A percentile compares a stretch with the other conserved stretches of the same genome.
These are phyloP conservation scores for Oehlia diaphana DNA, from an alignment of 192 early-diverging fungal species.

Conservation along the genomic window DNA sequence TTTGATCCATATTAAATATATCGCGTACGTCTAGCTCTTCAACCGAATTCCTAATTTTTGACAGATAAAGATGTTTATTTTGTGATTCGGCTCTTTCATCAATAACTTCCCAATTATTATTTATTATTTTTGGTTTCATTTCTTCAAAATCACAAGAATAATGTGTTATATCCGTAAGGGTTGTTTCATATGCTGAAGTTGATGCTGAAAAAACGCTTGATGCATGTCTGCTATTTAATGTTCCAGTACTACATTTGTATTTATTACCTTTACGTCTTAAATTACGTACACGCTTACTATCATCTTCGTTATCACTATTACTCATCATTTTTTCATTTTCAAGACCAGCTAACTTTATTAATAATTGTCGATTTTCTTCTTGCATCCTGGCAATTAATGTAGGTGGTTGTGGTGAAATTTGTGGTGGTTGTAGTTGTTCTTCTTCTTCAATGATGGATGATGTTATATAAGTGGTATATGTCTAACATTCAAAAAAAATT, in stretches of 20 bases:
- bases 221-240: neutral
- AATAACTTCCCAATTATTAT: neutral
- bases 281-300: neutral
- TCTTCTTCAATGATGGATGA: neutral
- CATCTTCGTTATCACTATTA: slow-evolving; percentile 19
- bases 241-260: neutral
- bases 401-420: neutral
- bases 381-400: slow-evolving; percentile 18
- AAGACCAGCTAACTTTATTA: neutral
- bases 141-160: neutral
- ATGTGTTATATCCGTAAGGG: neutral
- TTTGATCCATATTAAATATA: slow-evolving; percentile 11
- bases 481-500: neutral
- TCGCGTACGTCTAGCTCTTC: neutral
- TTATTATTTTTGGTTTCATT: neutral
- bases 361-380: slow-evolving; percentile 30
- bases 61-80: slow-evolving; percentile 9
- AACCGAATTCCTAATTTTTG: neutral
- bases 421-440: neutral
- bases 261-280: neutral
- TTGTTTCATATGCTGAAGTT: neutral
- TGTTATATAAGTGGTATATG: neutral
- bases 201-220: neutral
- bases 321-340: slow-evolving; percentile 6
- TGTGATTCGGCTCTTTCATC: slow-evolving; percentile 18